Percentiles rank a stretch among this genome's conserved stretches.
phyloP scores from a whole-genome alignment of 1,284 basidiomycete species.

The Sporisorium scitamineum region DNA sequence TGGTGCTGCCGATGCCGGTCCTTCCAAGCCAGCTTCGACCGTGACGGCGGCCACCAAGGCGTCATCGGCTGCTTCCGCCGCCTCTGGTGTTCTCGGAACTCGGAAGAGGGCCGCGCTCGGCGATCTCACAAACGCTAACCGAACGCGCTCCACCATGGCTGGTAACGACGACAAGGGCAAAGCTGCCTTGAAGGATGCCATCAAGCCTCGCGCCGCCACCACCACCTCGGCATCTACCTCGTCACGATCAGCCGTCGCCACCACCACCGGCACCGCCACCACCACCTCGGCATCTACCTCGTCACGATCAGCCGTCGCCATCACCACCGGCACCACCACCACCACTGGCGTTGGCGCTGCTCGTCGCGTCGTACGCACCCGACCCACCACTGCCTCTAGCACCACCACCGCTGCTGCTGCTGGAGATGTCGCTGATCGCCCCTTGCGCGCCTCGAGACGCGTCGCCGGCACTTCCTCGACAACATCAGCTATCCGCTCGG shows the following conservation, averaged over 20 bases:
- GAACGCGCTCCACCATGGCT: constrained; percentile 39
- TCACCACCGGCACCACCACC: constrained; percentile 27
- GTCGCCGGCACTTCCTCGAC: constrained; percentile 30
- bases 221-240: constrained; percentile 33
- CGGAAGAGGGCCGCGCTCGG: constrained; percentile 67
- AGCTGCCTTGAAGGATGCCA: constrained; percentile 44
- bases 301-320: constrained; percentile 26
- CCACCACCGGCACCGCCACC: constrained; percentile 24
- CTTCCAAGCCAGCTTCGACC: constrained; percentile 46
- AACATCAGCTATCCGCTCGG: constrained; percentile 31
- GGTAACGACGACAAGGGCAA: constrained; percentile 50
- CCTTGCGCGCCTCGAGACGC: constrained; percentile 42
- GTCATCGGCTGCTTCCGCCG: constrained; percentile 23
- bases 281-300: constrained; percentile 33
- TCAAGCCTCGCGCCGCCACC: constrained; percentile 47
- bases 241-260: constrained; percentile 26
- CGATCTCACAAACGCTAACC: constrained; percentile 66
- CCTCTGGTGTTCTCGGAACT: constrained; percentile 57
- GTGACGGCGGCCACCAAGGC: constrained; percentile 38
- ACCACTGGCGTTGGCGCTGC: constrained; percentile 39
- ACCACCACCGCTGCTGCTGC: constrained; percentile 29
- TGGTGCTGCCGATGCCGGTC: constrained; percentile 44
- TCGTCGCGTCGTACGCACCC: constrained; percentile 48
- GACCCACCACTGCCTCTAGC: constrained; percentile 33
- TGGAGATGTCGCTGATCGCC: constrained; percentile 25